phyloP scores from a whole-genome alignment of 306 rosid genomes.

The Medicago arabica region DNA sequence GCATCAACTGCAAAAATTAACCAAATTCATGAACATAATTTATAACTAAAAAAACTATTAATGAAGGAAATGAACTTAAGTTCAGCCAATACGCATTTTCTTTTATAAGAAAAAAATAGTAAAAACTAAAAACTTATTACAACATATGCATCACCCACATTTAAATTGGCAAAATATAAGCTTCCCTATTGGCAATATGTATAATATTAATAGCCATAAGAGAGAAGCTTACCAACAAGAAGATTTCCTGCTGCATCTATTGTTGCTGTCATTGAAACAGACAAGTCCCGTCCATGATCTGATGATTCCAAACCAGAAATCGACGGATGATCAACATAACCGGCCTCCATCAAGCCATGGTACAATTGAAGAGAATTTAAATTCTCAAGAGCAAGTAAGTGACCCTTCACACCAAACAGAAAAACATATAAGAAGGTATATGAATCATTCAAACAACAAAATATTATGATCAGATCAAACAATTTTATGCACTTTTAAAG shows the following conservation, averaged over 20 bases:
- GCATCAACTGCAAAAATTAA: slow-evolving; percentile 22
- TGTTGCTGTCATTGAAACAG: slow-evolving; percentile 94
- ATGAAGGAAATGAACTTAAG: background rate
- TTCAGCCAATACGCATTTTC: slow-evolving; percentile 22
- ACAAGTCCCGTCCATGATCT: slow-evolving; percentile 56
- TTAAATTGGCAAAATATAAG: slow-evolving; percentile 34
- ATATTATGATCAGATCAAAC: background rate
- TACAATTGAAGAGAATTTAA: slow-evolving; percentile 63
- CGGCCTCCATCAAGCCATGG: slow-evolving; percentile 92
- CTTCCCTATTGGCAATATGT: background rate
- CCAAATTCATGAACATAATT: slow-evolving; percentile 4
- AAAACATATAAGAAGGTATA: slow-evolving; percentile 8
- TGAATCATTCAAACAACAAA: slow-evolving; percentile 23
- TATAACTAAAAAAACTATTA: background rate
- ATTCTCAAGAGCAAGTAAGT: slow-evolving; percentile 75
- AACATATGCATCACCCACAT: slow-evolving; percentile 7
- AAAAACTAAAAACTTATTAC: background rate
- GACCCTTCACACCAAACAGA: slow-evolving; percentile 73
- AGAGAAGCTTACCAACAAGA: slow-evolving; percentile 64
- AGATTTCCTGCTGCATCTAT: slow-evolving; percentile 69
- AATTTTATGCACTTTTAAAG: slow-evolving; percentile 12
- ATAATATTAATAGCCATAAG: background rate
- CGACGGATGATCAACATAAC: slow-evolving; percentile 70
- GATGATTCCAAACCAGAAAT: slow-evolving; percentile 46
- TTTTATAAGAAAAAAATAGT: slow-evolving; percentile 6